Base-by-base conservation (phyloP, 805 yeast species). In the Lipomyces sp. region DNA sequence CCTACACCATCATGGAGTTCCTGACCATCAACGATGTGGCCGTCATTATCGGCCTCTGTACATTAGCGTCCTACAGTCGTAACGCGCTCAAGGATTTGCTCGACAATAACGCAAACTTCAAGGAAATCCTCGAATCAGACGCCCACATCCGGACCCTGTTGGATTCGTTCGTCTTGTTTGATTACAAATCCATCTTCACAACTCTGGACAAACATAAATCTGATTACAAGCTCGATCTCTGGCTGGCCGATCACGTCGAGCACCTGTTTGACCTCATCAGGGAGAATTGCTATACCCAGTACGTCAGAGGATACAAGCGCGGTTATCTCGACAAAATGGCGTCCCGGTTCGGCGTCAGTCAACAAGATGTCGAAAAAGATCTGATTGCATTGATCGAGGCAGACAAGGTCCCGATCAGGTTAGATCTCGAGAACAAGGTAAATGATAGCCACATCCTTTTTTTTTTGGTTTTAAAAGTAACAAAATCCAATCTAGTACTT, bases 221-320 rank as follows among this genome's bases (percentile, higher is more conserved):
- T 18, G 70, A 63, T 35, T 68, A 63, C 60, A 4, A 57, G 59
- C 67, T 68, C 54, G 71, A 68, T 37, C 57, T 66, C 1, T 68
- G 67, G 67, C 64, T 68, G 15, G 53, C 65, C 5, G 67, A 63
- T 32, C 71, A 68, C 45, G 67, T 60, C 24, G 53, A 35, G 18
- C 24, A 35, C 32, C 55, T 68, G 30, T 67, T 60, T 56, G 57
- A 33, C 8, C 51, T 35, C 48, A 68, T 68, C 32, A 42, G 71
- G 7, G 67, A 68, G 42, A 68, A 67, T 42, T 66, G 70, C 63
- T 66, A 66, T 51, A 61, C 45, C n/a, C 71, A 68, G 53, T 68
- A 66, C 53, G 67, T 68, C 45, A 33, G 45, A 34, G 70, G 67
- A 5, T 68, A 66, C 50, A 57, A 68, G 48, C 63, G 66, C 7